A percentile compares a stretch with the other conserved stretches of the same genome.
Evolutionary conservation across 2,329 filamentous ascomycete species (phyloP).

Genomic region (Hypomyces perniciosus): DNA sequence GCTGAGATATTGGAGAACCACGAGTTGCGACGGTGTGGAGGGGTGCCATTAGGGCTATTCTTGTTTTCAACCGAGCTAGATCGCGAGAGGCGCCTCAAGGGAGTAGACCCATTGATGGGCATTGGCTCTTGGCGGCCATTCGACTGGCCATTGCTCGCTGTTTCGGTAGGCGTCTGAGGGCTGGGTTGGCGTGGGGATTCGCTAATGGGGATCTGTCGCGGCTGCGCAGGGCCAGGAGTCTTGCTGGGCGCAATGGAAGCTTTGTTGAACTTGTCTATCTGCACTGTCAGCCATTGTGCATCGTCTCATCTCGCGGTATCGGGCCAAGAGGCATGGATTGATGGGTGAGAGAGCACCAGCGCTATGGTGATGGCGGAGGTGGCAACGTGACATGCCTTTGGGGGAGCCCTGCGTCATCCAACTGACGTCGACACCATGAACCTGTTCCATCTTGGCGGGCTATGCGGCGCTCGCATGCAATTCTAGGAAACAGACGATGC

Average conservation of each 20-base stretch:
- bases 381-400: slow-evolving; percentile 56
- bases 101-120: slow-evolving; percentile 19
- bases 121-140: slow-evolving; percentile 18
- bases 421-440: slow-evolving; percentile 78
- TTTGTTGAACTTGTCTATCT: slow-evolving; percentile 27
- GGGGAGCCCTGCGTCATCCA: slow-evolving; percentile 80
- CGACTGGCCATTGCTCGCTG: slow-evolving; percentile 16
- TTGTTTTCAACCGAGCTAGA: slow-evolving; percentile 33
- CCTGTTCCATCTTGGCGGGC: slow-evolving; percentile 62
- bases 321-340: background rate
- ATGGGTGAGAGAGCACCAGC: background rate
- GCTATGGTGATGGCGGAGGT: slow-evolving; percentile 7
- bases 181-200: slow-evolving; percentile 20
- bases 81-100: slow-evolving; percentile 24
- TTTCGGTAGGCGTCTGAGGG: slow-evolving; percentile 22
- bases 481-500: background rate
- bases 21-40: slow-evolving; percentile 59
- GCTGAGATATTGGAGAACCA: slow-evolving; percentile 94
- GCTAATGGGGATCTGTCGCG: slow-evolving; percentile 27
- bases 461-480: slow-evolving; percentile 8
- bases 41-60: slow-evolving; percentile 23
- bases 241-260: slow-evolving; percentile 22
- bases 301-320: background rate
- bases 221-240: slow-evolving; percentile 24
- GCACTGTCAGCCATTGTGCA: background rate